Evolutionary conservation across 1,284 basidiomycete species (phyloP).

Genomic region (Papiliotrema terrestris): DNA sequence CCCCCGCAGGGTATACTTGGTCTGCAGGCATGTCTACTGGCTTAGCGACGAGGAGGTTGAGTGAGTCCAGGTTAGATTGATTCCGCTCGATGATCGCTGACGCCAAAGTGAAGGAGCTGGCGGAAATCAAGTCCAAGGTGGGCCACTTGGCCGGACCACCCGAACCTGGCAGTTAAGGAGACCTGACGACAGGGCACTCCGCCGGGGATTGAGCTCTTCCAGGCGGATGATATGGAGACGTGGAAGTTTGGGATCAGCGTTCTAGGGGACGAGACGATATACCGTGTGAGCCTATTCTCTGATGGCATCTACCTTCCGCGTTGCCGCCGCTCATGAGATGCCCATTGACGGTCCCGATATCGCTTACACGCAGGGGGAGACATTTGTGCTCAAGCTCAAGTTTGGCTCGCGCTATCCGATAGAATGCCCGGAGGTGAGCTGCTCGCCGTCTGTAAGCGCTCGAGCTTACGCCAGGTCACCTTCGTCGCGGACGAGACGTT

Average conservation of each 20-base stretch:
- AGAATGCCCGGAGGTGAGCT: constrained; percentile 42
- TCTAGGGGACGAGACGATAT: constrained; percentile 45
- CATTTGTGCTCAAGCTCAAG: constrained; percentile 40
- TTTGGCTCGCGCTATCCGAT: constrained; percentile 47
- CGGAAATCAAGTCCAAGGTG: neutral
- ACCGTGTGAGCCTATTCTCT: constrained; percentile 20
- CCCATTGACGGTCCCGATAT: too few relatives aligned
- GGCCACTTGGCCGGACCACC: too few relatives aligned
- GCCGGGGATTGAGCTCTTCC: constrained; percentile 35
- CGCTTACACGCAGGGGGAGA: constrained; percentile 36
- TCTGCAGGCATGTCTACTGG: constrained; percentile 10
- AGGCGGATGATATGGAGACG: constrained; percentile 31
- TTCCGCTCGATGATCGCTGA: neutral
- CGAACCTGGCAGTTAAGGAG: too few relatives aligned
- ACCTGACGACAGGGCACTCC: constrained; percentile 39
- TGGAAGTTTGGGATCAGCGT: constrained; percentile 43
- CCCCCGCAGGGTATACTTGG: too few relatives aligned
- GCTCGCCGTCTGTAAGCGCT: neutral
- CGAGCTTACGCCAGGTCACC: constrained; percentile 36
- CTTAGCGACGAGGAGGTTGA: constrained; percentile 28
- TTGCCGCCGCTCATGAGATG: too few relatives aligned
- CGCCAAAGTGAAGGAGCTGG: constrained; percentile 49
- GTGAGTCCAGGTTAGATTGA: constrained; percentile 13
- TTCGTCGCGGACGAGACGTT: constrained; percentile 38
- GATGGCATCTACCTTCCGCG: neutral